Evolutionary conservation across 2,329 filamentous ascomycete species (phyloP), one percentile per base, ranked within the genome.

Genomic region (Aspergillus terreus): DNA sequence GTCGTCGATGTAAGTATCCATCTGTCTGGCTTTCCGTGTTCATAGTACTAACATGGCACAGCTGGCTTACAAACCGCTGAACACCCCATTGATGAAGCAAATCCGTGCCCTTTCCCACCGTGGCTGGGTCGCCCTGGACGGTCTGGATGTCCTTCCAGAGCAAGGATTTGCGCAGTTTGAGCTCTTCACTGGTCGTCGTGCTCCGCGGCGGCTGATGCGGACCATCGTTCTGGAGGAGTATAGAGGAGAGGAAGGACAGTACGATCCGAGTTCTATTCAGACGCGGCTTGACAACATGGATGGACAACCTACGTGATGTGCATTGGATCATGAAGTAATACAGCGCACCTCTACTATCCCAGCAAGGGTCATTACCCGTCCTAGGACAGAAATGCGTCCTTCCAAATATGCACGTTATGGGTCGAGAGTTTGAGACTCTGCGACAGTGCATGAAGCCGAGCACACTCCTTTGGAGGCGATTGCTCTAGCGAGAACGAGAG

Each of bases 141-240:
- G 70, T 12, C 67, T 72, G 3, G 70, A 72, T 36, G 66, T 72
- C 12, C 64, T 72, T 4, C 68, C 69, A 2, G 70, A 72, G 53
- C 70, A 72, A 52, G 70, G 70, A 0, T 71, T 72, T 44, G 70
- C 69, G 4, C 70, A 72, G 42, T 72, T 72, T 32, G 70, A 72
- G 45, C 56, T 72, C 2, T 70, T 72, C 43, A 72, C 70, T 1
- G 67, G 69, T 7, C 66, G 68, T 10, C 68, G 68, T n/a, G 69
- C 69, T 14, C 69, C 70, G 4, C 63, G 69, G 11, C 64, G 68
- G 17, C 46, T 71, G 11, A 72, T 72, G 69, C 63, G 69, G 17
- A 66, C 61, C 14, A 63, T 70, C 40, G 65, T 71, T 4, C 57
- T 70, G 9, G 61, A 68, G 44, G 66, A 70, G 42, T 71, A 71